Evolutionary conservation across 495 filamentous ascomycete genomes (phyloP).

Genomic region (Xylaria venustula): DNA sequence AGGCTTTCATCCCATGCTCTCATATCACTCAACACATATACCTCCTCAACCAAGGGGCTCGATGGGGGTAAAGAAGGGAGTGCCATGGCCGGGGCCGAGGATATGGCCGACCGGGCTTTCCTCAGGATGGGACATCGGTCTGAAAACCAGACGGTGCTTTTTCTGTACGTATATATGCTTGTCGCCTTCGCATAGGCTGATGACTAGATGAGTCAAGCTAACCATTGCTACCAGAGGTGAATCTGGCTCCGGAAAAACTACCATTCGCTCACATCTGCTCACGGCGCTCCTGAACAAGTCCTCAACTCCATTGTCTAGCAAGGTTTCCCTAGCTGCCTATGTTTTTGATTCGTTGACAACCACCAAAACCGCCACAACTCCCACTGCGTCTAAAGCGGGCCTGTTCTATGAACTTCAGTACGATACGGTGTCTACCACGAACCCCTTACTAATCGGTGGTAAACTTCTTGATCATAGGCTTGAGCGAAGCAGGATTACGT

Average conservation of each 20-base stretch:
- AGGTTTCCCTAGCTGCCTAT: conserved; percentile 89
- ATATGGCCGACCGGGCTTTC: conserved; percentile 80
- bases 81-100: conserved; percentile 83
- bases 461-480: conserved; percentile 92
- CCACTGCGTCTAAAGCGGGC: conserved; percentile 91
- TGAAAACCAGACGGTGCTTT: conserved; percentile 90
- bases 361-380: conserved; percentile 94
- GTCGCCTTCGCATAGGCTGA: background rate
- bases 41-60: conserved; percentile 78
- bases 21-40: conserved; percentile 90
- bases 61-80: conserved; percentile 85
- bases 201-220: conserved; percentile 14
- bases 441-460: conserved; percentile 83
- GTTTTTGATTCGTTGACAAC: conserved; percentile 95
- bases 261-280: conserved; percentile 82
- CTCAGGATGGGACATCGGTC: conserved; percentile 81
- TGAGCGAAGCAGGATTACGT: conserved; percentile 84
- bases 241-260: conserved; percentile 94
- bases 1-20: conserved; percentile 86
- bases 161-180: conserved; percentile 64
- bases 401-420: conserved; percentile 96
- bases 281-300: conserved; percentile 82
- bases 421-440: conserved; percentile 77
- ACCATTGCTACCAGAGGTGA: conserved; percentile 65
- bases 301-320: conserved; percentile 86